Evolutionary conservation across 225 moss, liverwort and hornwort genomes (phyloP), one percentile per base, ranked within the genome.

Genomic region (Bryoerythrophyllum caledonicum): DNA sequence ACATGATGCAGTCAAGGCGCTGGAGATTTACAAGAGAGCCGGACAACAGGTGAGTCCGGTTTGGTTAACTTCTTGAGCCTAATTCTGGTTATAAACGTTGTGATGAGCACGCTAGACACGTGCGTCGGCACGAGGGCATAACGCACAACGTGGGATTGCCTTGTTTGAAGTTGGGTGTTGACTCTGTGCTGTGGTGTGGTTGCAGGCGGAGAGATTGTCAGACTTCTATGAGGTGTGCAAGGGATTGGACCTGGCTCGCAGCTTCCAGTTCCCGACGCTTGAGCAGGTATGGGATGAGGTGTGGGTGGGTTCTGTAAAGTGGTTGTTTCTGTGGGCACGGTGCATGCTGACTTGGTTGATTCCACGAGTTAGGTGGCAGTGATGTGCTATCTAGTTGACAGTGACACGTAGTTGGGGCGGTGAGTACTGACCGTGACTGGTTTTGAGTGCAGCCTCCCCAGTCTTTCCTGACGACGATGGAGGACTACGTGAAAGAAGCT

Each of bases 401-500:
- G n/a, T n/a, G 3, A 43, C 58, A 35, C 15, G 57, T 12, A 35
- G 25, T 23, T 25, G 20, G 16, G 26, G 25, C 13, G 10, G 63
- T 61, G 19, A 67, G 16, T 71, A 24, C 20, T 43, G 57, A 14
- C n/a, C 6, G 37, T 67, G 46, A 35, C 9, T 75, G 25, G 44
- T 55, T 40, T 63, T 34, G 58, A 65, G 57, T 90, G 77, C 95
- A 99, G 99, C 99, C 95, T 65, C 99, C 99, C 34, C 95, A 99
- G 73, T 99, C 99, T 68, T 99, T 99, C 68, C 91, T 99, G 12
- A 86, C 89, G 51, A 99, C 99, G 34, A 95, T 99, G 99, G 99
- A 95, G 89, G 94, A 99, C 68, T 99, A 99, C 81, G 99, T 99
- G 7, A 99, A 86, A 84, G 99, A 95, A 67, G 95, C 99, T 59